phyloP scores from a whole-genome alignment of 1,139 yeast species.

The Debaryomyces subglobosus region DNA sequence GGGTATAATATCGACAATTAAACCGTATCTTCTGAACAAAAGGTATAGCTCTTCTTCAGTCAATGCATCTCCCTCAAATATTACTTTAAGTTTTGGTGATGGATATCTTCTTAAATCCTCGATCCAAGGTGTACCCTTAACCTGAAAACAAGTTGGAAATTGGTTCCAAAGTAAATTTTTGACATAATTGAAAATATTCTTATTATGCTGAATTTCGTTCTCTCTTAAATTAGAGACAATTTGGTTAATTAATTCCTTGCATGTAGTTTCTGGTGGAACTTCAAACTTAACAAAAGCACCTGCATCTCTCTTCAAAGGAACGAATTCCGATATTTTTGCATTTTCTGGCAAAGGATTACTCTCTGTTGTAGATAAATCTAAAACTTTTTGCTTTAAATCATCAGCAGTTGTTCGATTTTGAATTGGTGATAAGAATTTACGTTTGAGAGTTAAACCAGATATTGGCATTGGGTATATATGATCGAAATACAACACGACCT shows the following conservation, averaged over 20 bases:
- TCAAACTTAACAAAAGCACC: constrained; percentile 86
- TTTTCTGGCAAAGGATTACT: constrained; percentile 35
- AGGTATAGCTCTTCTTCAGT: constrained; percentile 86
- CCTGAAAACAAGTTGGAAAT: constrained; percentile 61
- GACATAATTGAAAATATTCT: constrained; percentile 30
- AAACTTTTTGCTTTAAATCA: constrained; percentile 25
- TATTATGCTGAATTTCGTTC: constrained; percentile 29
- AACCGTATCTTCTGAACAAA: constrained; percentile 84
- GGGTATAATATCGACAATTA: constrained; percentile 73
- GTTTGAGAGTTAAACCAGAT: constrained; percentile 25
- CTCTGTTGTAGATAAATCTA: constrained; percentile 22
- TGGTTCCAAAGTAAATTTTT: constrained; percentile 20
- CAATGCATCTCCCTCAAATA: constrained; percentile 72
- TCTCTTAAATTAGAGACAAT: constrained; percentile 52
- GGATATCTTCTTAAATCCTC: constrained; percentile 87
- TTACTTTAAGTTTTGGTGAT: constrained; percentile 60
- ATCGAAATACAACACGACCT: constrained; percentile 43
- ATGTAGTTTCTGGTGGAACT: constrained; percentile 54
- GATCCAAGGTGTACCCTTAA: constrained; percentile 94
- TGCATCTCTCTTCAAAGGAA: constrained; percentile 81
- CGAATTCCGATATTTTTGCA: constrained; percentile 43
- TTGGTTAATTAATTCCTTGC: constrained; percentile 52
- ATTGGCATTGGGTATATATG: constrained; percentile 37
- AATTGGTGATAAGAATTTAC: constrained; percentile 24
- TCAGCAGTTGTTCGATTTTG: constrained; percentile 15